Percentiles rank a stretch among this genome's conserved stretches.
Evolutionary conservation across 768 basidiomycete genomes (phyloP).

Genomic region (Panus rudis): DNA sequence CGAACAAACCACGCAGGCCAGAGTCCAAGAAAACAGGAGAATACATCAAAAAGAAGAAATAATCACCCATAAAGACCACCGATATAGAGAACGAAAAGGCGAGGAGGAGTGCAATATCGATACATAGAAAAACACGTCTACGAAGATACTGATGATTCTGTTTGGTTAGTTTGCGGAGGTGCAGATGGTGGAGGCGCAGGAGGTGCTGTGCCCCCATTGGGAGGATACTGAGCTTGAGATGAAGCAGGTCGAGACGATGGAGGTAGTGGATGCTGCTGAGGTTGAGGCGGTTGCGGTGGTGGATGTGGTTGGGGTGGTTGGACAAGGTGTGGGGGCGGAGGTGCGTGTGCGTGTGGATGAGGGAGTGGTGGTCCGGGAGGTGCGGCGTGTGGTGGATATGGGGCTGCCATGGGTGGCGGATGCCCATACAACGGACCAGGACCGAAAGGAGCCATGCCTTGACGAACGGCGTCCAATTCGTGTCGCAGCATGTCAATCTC

Average conservation of each 20-base stretch:
- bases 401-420: conserved; percentile 21
- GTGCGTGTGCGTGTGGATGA: conserved; percentile 36
- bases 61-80: too few species aligned
- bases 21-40: too few species aligned
- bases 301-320: conserved; percentile 27
- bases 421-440: conserved; percentile 47
- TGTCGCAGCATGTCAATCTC: conserved; percentile 76
- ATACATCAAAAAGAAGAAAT: too few species aligned
- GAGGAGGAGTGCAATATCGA: not conserved
- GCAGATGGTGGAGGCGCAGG: conserved; percentile 2
- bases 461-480: conserved; percentile 59
- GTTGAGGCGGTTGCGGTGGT: conserved; percentile 26
- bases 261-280: conserved; percentile 28
- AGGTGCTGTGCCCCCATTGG: conserved; percentile 22
- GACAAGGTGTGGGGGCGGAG: conserved; percentile 33
- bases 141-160: not conserved
- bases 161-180: not conserved
- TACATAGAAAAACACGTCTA: not conserved
- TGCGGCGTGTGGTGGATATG: conserved; percentile 29
- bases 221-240: conserved; percentile 51
- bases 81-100: not conserved
- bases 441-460: conserved; percentile 45
- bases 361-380: conserved; percentile 40
- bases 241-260: conserved; percentile 51
- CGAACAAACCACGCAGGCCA: too few species aligned